A percentile compares a stretch with the other conserved stretches of the same genome.
Evolutionary conservation across 1,139 yeast genomes (phyloP).

Genomic region (Schwanniomyces etchellsii): DNA sequence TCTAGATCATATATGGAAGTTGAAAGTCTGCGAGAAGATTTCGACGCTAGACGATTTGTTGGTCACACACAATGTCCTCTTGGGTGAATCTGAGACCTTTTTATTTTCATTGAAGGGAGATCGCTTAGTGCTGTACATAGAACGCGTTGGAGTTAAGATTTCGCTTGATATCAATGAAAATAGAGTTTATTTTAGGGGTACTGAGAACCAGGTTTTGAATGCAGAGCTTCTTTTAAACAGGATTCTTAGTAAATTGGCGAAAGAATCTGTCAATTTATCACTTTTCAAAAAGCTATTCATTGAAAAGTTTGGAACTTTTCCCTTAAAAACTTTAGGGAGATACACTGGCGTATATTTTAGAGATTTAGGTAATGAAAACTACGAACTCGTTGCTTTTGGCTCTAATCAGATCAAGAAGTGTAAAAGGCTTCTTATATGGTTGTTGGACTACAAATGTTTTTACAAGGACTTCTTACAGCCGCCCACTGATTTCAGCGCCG

Average conservation of each 20-base stretch:
- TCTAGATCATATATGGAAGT: constrained; percentile 34
- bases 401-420: constrained; percentile 24
- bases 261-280: constrained; percentile 27
- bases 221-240: constrained; percentile 26
- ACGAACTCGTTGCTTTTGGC: constrained; percentile 27
- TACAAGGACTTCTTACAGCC: constrained; percentile 14
- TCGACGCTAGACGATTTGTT: constrained; percentile 35
- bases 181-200: constrained; percentile 21
- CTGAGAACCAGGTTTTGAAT: constrained; percentile 27
- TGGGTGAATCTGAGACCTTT: constrained; percentile 42
- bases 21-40: constrained; percentile 21
- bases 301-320: constrained; percentile 21
- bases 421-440: constrained; percentile 36
- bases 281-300: constrained; percentile 18
- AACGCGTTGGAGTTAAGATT: constrained; percentile 52
- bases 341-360: constrained; percentile 33
- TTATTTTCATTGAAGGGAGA: constrained; percentile 46
- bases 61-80: constrained; percentile 28
- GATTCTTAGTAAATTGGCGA: constrained; percentile 29
- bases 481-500: constrained; percentile 9
- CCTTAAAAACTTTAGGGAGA: constrained; percentile 21
- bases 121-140: constrained; percentile 40
- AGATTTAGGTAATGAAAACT: constrained; percentile 14
- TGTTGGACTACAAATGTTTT: constrained; percentile 30
- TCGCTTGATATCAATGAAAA: constrained; percentile 23